Conservation (phyloP, 2,329 filamentous ascomycete species). For the Blumeria hordei region DNA sequence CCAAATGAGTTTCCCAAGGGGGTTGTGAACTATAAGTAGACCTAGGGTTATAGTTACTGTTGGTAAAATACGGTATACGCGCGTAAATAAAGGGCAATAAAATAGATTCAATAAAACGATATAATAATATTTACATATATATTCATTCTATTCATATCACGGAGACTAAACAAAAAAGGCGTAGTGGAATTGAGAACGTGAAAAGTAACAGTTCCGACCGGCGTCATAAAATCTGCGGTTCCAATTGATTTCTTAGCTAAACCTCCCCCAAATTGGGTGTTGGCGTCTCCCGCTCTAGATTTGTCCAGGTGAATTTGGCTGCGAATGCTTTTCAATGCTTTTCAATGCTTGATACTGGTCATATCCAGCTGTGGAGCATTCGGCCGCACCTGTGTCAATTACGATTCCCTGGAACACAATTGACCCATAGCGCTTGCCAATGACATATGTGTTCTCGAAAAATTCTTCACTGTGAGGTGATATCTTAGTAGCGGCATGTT, state of each 20-base stretch:
- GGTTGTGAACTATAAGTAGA: background rate
- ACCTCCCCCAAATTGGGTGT: background rate
- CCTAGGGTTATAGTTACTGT: background rate
- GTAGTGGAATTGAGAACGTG: background rate
- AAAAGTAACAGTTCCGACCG: background rate
- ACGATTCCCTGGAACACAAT: background rate
- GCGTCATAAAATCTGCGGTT: background rate
- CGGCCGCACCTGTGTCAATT: conserved; percentile 1
- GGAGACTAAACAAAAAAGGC: background rate
- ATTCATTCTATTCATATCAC: background rate
- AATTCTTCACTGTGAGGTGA: background rate
- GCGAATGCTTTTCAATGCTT: background rate
- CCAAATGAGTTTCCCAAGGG: background rate
- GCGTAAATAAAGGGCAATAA: no score
- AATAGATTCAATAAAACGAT: no score
- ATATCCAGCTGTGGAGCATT: background rate
- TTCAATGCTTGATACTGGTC: background rate
- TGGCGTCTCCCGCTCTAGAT: background rate
- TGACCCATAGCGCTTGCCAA: background rate
- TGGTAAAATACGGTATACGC: no score
- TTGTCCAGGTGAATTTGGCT: background rate
- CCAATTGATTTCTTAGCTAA: background rate
- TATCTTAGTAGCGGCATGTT: background rate
- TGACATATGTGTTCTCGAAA: background rate
- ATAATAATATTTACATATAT: no score